These are phyloP conservation scores for Fonsecaea erecta DNA, from an alignment of 2,329 filamentous ascomycete species.

Conservation along the genomic window DNA sequence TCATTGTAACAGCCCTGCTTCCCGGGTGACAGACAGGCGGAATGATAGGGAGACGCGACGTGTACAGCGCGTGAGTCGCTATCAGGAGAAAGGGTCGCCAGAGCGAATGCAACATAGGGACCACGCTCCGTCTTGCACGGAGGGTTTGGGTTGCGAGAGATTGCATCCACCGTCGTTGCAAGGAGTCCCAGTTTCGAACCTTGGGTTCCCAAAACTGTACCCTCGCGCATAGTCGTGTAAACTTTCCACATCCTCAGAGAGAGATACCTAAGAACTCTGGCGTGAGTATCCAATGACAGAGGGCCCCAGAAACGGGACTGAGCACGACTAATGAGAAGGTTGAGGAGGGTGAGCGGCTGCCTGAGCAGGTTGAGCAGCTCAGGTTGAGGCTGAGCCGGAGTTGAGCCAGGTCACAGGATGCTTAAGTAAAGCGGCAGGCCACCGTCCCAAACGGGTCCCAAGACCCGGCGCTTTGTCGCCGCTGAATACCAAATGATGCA, in stretches of 20 bases:
- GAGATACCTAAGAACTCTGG: background rate
- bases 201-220: constrained; percentile 12
- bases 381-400: background rate
- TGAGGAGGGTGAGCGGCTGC: background rate
- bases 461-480: too few relatives aligned
- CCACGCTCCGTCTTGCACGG: constrained; percentile 5
- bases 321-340: background rate
- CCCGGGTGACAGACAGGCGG: background rate
- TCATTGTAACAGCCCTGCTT: too few relatives aligned
- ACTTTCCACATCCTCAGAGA: constrained; percentile 6
- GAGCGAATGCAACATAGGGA: constrained; percentile 3
- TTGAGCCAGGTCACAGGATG: too few relatives aligned
- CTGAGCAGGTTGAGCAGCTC: constrained; percentile 3
- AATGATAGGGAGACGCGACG: constrained; percentile 4
- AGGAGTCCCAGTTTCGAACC: constrained; percentile 16
- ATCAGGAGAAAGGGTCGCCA: constrained; percentile 4
- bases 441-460: too few relatives aligned
- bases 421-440: too few relatives aligned
- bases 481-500: background rate
- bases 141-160: background rate
- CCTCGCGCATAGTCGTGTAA: constrained; percentile 8
- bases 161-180: constrained; percentile 9
- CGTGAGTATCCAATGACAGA: constrained; percentile 6
- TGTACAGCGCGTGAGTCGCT: constrained; percentile 1
- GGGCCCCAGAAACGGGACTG: constrained; percentile 5